phyloP scores from a whole-genome alignment of 176 grass and related monocot genomes.

The Miscanthus lutarioriparius region DNA sequence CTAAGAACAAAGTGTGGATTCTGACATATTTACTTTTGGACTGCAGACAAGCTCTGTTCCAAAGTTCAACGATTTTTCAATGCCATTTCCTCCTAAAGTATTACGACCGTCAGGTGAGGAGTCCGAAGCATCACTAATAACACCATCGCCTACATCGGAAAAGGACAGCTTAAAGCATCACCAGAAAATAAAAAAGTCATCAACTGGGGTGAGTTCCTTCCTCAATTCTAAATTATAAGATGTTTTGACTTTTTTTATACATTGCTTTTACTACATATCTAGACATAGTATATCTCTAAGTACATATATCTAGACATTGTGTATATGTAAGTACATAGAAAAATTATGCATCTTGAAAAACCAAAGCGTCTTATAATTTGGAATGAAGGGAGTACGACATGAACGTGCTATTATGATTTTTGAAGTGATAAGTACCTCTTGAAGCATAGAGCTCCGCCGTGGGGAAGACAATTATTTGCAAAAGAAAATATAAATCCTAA shows the following conservation, averaged over 20 bases:
- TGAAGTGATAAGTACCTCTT: neutral
- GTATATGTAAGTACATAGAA: no score
- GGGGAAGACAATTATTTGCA: no score
- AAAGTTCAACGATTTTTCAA: neutral
- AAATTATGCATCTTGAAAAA: no score
- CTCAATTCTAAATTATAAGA: no score
- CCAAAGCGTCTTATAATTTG: no score
- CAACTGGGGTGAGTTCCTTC: neutral
- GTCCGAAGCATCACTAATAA: neutral
- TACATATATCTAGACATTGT: no score
- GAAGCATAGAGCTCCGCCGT: fast-evolving
- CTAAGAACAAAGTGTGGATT: neutral
- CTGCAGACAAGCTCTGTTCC: neutral
- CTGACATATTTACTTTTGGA: neutral
- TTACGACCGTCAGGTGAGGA: neutral
- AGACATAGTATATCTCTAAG: no score
- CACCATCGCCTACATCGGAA: neutral
- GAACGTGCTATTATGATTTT: neutral
- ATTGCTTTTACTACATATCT: no score
- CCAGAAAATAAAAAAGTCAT: neutral
- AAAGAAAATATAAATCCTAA: no score
- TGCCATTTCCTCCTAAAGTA: no score
- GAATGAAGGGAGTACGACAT: neutral
- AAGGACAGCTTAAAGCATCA: neutral
- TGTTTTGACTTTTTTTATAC: no score